A percentile compares a stretch with the other conserved stretches of the same genome.
phyloP scores from a whole-genome alignment of 495 filamentous ascomycete species.

The Parmelia sp. region DNA sequence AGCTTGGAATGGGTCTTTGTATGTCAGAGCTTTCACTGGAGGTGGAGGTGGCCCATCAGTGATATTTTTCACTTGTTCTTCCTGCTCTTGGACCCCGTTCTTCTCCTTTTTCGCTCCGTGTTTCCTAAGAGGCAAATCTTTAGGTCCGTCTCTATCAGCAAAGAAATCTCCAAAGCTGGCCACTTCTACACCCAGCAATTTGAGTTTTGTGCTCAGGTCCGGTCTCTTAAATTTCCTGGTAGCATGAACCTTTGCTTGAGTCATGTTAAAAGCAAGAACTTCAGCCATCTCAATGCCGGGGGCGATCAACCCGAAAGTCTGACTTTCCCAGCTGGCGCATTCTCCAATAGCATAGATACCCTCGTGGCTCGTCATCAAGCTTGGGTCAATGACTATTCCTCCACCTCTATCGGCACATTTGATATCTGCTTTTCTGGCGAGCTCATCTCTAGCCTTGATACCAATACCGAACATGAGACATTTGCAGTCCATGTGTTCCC shows the following conservation, averaged over 20 bases:
- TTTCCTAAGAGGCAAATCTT: constrained; percentile 56
- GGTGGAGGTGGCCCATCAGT: constrained; percentile 50
- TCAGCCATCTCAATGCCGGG: constrained; percentile 97
- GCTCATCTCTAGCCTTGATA: constrained; percentile 75
- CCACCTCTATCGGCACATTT: constrained; percentile 67
- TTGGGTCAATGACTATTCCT: constrained; percentile 66
- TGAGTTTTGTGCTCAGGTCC: constrained; percentile 90
- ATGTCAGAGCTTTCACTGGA: constrained; percentile 78
- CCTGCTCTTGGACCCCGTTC: constrained; percentile 28
- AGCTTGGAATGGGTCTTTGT: constrained; percentile 89
- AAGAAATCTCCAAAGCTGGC: constrained; percentile 97
- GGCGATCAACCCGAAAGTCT: constrained; percentile 90
- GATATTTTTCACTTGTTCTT: constrained; percentile 41
- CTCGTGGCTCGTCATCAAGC: constrained; percentile 62
- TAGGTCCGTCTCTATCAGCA: constrained; percentile 82
- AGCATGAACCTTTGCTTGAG: constrained; percentile 66
- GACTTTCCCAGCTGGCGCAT: constrained; percentile 89
- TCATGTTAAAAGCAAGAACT: constrained; percentile 89
- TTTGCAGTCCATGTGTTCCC: constrained; percentile 71
- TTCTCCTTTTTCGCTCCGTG: constrained; percentile 29
- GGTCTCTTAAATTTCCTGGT: constrained; percentile 72
- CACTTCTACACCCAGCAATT: constrained; percentile 88
- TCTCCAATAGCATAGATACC: constrained; percentile 90
- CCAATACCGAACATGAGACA: constrained; percentile 94
- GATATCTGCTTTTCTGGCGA: constrained; percentile 66